These are phyloP conservation scores for Monosporascus sp. DNA, from an alignment of 2,329 filamentous ascomycete genomes.

Conservation along the genomic window DNA sequence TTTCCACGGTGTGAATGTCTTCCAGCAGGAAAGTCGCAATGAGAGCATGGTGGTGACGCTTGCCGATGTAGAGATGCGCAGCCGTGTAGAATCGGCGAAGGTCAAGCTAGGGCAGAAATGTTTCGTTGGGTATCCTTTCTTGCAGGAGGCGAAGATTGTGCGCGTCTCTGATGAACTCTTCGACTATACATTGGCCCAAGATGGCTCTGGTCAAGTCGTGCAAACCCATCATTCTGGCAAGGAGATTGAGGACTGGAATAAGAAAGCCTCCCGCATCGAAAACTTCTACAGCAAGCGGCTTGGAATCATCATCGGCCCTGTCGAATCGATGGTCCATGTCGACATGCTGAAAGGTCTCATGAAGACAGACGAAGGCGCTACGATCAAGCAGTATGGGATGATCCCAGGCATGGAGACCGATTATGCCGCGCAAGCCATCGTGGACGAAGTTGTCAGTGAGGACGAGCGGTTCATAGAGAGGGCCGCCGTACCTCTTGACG, in stretches of 20 bases:
- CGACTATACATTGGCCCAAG: slow-evolving; percentile 68
- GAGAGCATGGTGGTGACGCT: slow-evolving; percentile 93
- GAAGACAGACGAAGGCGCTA: slow-evolving; percentile 86
- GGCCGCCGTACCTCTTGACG: slow-evolving; percentile 77
- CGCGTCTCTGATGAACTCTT: slow-evolving; percentile 92
- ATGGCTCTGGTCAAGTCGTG: slow-evolving; percentile 56
- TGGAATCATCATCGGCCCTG: slow-evolving; percentile 77
- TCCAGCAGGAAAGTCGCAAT: slow-evolving; percentile 92
- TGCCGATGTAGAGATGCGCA: slow-evolving; percentile 64
- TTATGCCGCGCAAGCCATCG: slow-evolving; percentile 85
- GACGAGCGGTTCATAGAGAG: slow-evolving; percentile 92
- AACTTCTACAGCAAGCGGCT: slow-evolving; percentile 85
- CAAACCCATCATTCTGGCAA: slow-evolving; percentile 66
- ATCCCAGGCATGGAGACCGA: slow-evolving; percentile 82
- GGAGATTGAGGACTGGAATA: slow-evolving; percentile 78
- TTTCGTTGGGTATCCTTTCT: slow-evolving; percentile 89
- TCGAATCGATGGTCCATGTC: slow-evolving; percentile 87
- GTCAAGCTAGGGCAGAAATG: slow-evolving; percentile 78
- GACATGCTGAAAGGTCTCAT: slow-evolving; percentile 87
- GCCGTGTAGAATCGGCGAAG: slow-evolving; percentile 68
- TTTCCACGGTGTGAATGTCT: slow-evolving; percentile 88
- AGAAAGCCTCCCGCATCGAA: slow-evolving; percentile 79
- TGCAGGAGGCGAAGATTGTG: slow-evolving; percentile 87
- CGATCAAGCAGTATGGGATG: slow-evolving; percentile 86
- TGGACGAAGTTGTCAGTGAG: slow-evolving; percentile 84